phyloP scores from a whole-genome alignment of 176 grass and related monocot species.

The Puccinellia tenuiflora region DNA sequence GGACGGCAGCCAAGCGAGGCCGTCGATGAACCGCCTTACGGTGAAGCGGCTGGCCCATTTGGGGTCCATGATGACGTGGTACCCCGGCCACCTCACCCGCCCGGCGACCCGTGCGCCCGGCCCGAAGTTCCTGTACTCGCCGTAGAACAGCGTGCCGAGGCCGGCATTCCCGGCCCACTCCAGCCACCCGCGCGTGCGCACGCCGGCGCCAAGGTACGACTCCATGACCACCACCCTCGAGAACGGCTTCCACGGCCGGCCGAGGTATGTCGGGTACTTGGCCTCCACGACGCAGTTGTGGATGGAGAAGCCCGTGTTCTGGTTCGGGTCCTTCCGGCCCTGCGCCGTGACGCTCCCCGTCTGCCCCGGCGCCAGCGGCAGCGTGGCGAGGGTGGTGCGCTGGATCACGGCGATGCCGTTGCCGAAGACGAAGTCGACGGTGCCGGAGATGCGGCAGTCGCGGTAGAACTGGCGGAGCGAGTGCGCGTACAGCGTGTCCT shows the following conservation, averaged over 20 bases:
- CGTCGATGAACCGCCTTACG: conserved; percentile 77
- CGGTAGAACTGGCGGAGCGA: conserved; percentile 89
- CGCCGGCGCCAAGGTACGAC: conserved; percentile 54
- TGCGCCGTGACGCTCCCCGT: conserved; percentile 64
- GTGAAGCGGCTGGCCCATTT: conserved; percentile 57
- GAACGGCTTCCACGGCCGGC: conserved; percentile 81
- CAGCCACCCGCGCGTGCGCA: conserved; percentile 62
- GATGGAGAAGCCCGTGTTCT: conserved; percentile 67
- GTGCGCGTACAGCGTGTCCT: conserved; percentile 91
- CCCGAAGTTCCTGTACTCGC: conserved; percentile 75
- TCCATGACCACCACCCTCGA: conserved; percentile 75
- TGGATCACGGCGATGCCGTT: conserved; percentile 67
- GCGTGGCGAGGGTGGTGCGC: conserved; percentile 35
- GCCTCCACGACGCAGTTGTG: conserved; percentile 58
- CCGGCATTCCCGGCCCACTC: conserved; percentile 48
- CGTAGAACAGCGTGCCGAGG: conserved; percentile 60
- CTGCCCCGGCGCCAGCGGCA: conserved; percentile 38
- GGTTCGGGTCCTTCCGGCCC: conserved; percentile 55
- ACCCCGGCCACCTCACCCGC: conserved; percentile 71
- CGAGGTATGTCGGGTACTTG: conserved; percentile 54
- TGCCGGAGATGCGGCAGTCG: conserved; percentile 65
- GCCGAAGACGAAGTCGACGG: conserved; percentile 85
- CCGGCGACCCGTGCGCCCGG: conserved; percentile 42
- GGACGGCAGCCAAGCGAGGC: conserved; percentile 62
- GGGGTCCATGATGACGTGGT: conserved; percentile 64